Evolutionary conservation across 2,329 filamentous ascomycete genomes (phyloP).

Genomic region (Stachybotrys chartarum): DNA sequence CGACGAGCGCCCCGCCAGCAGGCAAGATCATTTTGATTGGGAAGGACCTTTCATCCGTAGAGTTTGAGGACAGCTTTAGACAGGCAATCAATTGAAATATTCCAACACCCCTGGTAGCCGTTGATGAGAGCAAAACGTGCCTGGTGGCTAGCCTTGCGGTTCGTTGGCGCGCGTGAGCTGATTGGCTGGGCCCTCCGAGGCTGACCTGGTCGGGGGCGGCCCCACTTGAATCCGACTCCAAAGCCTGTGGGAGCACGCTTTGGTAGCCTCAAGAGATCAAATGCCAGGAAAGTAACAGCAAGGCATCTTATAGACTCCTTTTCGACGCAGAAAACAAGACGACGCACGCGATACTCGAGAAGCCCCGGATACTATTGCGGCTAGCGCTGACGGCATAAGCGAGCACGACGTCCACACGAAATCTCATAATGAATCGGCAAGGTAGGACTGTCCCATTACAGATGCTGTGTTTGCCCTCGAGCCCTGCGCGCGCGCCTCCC

Average conservation of each 20-base stretch:
- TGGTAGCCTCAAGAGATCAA: not conserved
- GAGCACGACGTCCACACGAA: not conserved
- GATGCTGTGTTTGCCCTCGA: not conserved
- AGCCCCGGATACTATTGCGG: conserved; percentile 8
- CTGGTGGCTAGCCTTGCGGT: conserved; percentile 1
- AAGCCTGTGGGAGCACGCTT: not conserved
- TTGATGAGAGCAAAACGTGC: no score
- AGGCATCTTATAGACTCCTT: not conserved
- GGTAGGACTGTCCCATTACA: conserved; percentile 33
- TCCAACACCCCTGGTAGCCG: no score
- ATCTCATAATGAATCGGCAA: conserved; percentile 51
- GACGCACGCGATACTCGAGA: conserved; percentile 7
- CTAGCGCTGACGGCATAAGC: not conserved
- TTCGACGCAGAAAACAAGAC: not conserved
- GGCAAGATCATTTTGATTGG: conserved; percentile 62
- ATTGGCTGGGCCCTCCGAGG: conserved; percentile 15
- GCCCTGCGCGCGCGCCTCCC: conserved; percentile 7
- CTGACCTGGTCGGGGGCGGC: conserved; percentile 21
- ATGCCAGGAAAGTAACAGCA: conserved; percentile 6
- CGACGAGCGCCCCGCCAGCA: conserved; percentile 16
- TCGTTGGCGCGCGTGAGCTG: conserved; percentile 1
- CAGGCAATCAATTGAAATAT: conserved; percentile 13
- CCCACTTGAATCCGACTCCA: conserved; percentile 30
- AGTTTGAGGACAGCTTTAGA: conserved; percentile 41
- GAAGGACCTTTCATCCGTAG: conserved; percentile 40